Evolutionary conservation across 2,329 filamentous ascomycete genomes (phyloP).

Genomic region (Botrytis squamosa): DNA sequence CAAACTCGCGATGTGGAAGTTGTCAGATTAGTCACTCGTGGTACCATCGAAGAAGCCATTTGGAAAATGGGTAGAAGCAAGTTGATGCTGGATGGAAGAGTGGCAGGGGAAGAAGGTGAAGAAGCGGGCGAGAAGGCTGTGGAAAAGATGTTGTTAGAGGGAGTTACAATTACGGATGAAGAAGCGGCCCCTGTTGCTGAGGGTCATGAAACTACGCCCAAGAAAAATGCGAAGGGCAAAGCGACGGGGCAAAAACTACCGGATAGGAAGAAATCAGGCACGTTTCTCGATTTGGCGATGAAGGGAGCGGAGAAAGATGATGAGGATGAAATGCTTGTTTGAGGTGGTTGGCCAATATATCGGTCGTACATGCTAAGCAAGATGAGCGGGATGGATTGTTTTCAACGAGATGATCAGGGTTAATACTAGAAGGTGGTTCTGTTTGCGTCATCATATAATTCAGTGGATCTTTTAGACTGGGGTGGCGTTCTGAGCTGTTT

Average conservation of each 20-base stretch:
- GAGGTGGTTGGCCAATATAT: background rate
- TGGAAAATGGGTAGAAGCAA: slow-evolving; percentile 90
- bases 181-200: slow-evolving; percentile 20
- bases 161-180: slow-evolving; percentile 23
- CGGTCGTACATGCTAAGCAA: background rate
- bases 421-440: background rate
- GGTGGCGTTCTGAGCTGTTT: background rate
- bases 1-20: slow-evolving; percentile 91
- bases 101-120: slow-evolving; percentile 56
- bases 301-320: background rate
- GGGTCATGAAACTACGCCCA: slow-evolving; percentile 4
- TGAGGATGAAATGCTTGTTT: slow-evolving; percentile 21
- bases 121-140: slow-evolving; percentile 34
- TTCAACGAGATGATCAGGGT: background rate
- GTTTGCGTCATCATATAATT: background rate
- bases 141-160: slow-evolving; percentile 36
- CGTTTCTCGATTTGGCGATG: slow-evolving; percentile 22
- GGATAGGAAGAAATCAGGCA: slow-evolving; percentile 13
- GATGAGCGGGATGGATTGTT: background rate
- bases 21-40: slow-evolving; percentile 74
- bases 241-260: background rate
- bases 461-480: background rate
- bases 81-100: slow-evolving; percentile 78
- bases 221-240: slow-evolving; percentile 19
- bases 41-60: slow-evolving; percentile 91